phyloP scores from a whole-genome alignment of 768 basidiomycete genomes.

The Tulasnella calospora region DNA sequence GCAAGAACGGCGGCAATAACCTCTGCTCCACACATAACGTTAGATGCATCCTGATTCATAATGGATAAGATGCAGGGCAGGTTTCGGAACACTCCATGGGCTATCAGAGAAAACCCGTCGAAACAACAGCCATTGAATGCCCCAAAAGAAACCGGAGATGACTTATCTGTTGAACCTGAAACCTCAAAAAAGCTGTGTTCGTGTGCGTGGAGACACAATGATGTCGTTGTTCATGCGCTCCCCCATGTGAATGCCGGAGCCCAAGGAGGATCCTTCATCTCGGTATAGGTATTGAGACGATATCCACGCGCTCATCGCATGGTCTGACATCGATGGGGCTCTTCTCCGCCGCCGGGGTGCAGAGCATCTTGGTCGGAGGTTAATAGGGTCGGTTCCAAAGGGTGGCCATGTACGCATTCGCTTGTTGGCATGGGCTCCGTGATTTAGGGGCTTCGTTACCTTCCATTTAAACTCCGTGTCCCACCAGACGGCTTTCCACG shows the following conservation, averaged over 20 bases:
- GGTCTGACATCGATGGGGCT: neutral
- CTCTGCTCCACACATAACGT: neutral
- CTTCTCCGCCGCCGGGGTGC: neutral
- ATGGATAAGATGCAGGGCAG: neutral
- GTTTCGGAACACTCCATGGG: neutral
- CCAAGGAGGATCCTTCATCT: neutral
- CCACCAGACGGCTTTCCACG: constrained; percentile 6
- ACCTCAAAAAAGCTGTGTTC: neutral
- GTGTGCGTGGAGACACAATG: neutral
- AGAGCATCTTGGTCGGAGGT: neutral
- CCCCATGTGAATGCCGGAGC: neutral
- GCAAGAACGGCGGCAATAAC: neutral
- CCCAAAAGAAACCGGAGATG: neutral
- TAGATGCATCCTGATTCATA: neutral
- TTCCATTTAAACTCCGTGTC: neutral
- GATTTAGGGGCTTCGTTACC: neutral
- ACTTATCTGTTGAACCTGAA: neutral
- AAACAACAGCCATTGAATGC: neutral
- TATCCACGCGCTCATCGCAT: neutral
- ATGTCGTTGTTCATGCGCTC: too few relatives aligned
- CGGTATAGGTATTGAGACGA: neutral
- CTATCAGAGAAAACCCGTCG: neutral
- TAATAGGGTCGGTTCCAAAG: neutral
- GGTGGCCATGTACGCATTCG: neutral
- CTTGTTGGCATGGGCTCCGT: neutral